These are phyloP conservation scores for Euphorbia schlechtendalii DNA, from an alignment of 441 rosid species.

Conservation along the genomic window DNA sequence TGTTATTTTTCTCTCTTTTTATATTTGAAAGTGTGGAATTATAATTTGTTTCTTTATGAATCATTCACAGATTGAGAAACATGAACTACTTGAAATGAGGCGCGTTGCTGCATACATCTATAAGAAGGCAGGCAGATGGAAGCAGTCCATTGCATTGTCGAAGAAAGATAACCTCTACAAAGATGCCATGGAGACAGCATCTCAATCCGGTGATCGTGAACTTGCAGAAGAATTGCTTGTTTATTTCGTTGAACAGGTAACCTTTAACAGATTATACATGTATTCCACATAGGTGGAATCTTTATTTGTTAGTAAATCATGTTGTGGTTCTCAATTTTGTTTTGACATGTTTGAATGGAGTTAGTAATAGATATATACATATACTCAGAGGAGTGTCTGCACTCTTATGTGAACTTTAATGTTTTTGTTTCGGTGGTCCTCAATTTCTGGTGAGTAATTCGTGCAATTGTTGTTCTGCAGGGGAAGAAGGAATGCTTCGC, in stretches of 20 bases:
- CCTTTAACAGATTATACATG: not conserved
- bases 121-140: constrained; percentile 99
- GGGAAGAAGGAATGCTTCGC: constrained; percentile 98
- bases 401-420: no score
- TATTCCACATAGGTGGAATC: no score
- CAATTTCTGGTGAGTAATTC: not conserved
- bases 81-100: constrained; percentile 98
- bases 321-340: no score
- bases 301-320: no score
- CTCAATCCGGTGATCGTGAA: constrained; percentile 97
- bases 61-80: constrained; percentile 78
- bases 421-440: not conserved
- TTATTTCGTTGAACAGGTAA: constrained; percentile 96
- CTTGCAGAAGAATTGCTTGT: constrained; percentile 97
- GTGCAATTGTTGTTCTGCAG: constrained; percentile 30
- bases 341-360: not conserved
- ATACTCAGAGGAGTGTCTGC: not conserved
- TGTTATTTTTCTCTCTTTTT: not conserved
- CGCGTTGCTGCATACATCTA: constrained; percentile 99
- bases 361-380: not conserved
- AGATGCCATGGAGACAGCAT: constrained; percentile 99
- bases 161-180: constrained; percentile 92
- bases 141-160: constrained; percentile 94
- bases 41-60: not conserved
- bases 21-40: not conserved